A percentile compares a stretch with the other conserved stretches of the same genome.
Evolutionary conservation across 306 rosid genomes (phyloP).

Genomic region (Castanopsis chinensis): DNA sequence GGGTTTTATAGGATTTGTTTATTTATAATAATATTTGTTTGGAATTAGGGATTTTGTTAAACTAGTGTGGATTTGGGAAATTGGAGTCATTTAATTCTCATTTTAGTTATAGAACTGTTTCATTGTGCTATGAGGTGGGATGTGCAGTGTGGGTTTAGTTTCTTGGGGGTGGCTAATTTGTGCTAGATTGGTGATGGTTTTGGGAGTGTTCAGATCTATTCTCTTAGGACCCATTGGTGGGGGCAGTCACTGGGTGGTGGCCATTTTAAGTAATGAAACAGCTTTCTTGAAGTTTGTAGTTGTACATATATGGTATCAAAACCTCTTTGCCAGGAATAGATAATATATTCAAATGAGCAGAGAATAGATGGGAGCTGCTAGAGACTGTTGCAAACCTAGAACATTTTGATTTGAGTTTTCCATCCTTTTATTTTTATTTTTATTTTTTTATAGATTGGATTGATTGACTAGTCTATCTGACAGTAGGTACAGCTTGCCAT

Average conservation of each 20-base stretch:
- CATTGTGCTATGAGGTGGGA: neutral
- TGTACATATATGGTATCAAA: neutral
- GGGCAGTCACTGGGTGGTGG: neutral
- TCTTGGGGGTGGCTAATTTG: neutral
- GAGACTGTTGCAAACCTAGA: neutral
- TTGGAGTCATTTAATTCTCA: neutral
- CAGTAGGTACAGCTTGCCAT: neutral
- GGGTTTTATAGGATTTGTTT: no score
- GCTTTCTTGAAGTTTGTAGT: neutral
- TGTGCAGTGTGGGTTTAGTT: neutral
- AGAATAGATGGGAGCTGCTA: neutral
- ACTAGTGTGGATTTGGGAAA: neutral
- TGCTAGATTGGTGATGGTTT: neutral
- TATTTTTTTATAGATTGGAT: neutral
- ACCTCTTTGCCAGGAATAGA: neutral
- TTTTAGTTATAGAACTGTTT: neutral
- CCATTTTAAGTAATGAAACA: neutral
- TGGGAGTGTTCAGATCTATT: neutral
- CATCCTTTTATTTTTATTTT: no score
- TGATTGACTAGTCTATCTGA: neutral
- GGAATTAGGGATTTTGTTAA: neutral
- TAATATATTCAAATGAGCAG: neutral
- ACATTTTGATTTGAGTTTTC: neutral
- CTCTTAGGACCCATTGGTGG: neutral
- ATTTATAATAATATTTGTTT: no score